These are phyloP conservation scores for Dictyostelium capitatum DNA, from an alignment of 78 protist genomes.

Conservation along the genomic window DNA sequence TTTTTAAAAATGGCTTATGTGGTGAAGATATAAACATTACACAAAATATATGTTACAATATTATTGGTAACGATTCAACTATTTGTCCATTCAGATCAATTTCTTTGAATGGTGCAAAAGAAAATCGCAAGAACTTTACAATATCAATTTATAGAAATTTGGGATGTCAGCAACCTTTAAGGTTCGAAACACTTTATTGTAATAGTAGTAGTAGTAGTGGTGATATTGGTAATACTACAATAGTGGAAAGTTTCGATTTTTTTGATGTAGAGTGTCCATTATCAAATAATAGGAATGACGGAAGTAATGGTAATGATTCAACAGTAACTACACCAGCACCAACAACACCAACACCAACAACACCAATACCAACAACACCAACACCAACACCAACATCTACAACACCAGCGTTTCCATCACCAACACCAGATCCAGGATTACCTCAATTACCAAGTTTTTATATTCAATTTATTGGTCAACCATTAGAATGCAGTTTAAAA, in stretches of 20 bases:
- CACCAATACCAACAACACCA: not conserved
- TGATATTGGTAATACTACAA: not conserved
- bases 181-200: not conserved
- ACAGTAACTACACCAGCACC: not conserved
- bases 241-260: not conserved
- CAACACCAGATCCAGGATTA: not conserved
- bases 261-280: not conserved
- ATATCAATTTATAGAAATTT: not conserved
- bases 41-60: not conserved
- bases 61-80: not conserved
- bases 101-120: not conserved
- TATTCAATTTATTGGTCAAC: no score
- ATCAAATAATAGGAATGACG: not conserved
- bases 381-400: not conserved
- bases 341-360: not conserved
- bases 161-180: not conserved
- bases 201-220: not conserved
- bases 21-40: not conserved
- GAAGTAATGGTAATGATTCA: not conserved
- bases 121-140: not conserved
- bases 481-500: no score
- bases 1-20: not conserved
- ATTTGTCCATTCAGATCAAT: not conserved
- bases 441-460: not conserved
- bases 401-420: not conserved